phyloP scores from a whole-genome alignment of 2,329 filamentous ascomycete species.

The Nothophaeocryptopus gaeumannii region DNA sequence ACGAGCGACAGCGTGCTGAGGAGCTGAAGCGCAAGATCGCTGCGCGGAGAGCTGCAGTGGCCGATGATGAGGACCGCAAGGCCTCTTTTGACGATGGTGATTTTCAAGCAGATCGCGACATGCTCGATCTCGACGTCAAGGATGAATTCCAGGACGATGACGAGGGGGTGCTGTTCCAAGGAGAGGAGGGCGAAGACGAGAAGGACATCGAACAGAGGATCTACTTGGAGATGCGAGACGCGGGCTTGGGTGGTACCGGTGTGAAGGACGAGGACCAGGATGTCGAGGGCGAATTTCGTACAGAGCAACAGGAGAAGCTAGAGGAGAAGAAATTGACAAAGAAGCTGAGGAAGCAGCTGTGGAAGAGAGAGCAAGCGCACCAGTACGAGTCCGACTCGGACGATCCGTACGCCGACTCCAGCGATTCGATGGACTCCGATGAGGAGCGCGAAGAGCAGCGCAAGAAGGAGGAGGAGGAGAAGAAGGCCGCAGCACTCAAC shows the following conservation, averaged over 20 bases:
- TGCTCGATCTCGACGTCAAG: constrained; percentile 64
- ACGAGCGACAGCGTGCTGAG: constrained; percentile 28
- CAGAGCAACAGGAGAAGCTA: constrained; percentile 66
- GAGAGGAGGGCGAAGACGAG: constrained; percentile 72
- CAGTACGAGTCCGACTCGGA: constrained; percentile 73
- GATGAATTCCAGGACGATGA: constrained; percentile 85
- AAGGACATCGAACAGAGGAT: constrained; percentile 63
- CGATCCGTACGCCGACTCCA: constrained; percentile 43
- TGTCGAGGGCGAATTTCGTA: constrained; percentile 58
- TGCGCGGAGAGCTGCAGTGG: constrained; percentile 24
- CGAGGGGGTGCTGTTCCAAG: constrained; percentile 72
- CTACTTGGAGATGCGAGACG: constrained; percentile 77
- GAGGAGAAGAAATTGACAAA: constrained; percentile 73
- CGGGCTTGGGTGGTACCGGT: constrained; percentile 70
- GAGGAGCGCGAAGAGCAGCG: constrained; percentile 58
- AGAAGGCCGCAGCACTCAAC: constrained; percentile 47
- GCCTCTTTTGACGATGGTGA: constrained; percentile 40
- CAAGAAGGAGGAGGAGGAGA: constrained; percentile 54
- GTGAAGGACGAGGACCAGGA: constrained; percentile 46
- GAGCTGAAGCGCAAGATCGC: constrained; percentile 44
- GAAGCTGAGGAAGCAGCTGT: constrained; percentile 72
- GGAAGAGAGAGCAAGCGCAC: constrained; percentile 79
- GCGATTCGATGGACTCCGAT: constrained; percentile 61
- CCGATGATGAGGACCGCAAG: constrained; percentile 42
- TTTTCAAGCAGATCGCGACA: constrained; percentile 58